Conservation (phyloP, 345 rosid species). For the Viola odorata region DNA sequence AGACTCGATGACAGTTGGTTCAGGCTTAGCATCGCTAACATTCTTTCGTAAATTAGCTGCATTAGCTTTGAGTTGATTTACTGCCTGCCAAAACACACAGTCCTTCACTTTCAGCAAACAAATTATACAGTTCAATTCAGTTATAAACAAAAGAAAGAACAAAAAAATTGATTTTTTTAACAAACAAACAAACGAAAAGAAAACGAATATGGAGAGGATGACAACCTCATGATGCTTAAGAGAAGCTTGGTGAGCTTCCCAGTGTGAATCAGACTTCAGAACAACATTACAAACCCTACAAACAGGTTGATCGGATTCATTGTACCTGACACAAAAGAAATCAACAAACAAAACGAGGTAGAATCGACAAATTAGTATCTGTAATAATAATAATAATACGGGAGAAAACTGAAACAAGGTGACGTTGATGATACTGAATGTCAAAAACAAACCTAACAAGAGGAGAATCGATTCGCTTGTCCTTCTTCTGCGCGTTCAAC, state of each 20-base stretch:
- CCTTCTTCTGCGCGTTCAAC: constrained; percentile 78
- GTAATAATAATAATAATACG: not conserved
- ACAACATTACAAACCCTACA: constrained; percentile 79
- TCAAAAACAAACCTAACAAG: constrained; percentile 45
- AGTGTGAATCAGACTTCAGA: constrained; percentile 70
- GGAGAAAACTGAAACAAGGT: no score
- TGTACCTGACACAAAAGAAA: constrained; percentile 44
- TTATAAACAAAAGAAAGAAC: no score
- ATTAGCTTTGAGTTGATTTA: constrained; percentile 52
- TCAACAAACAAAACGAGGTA: not conserved
- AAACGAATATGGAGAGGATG: not conserved
- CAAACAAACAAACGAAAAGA: not conserved
- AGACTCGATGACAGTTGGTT: constrained; percentile 2
- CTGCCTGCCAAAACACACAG: constrained; percentile 43
- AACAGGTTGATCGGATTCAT: constrained; percentile 80
- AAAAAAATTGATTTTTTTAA: not conserved
- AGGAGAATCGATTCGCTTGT: constrained; percentile 75
- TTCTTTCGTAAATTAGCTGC: constrained; percentile 34
- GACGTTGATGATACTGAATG: no score
- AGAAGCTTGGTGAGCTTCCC: constrained; percentile 98
- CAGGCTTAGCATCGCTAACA: constrained; percentile 18
- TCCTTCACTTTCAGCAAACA: not conserved
- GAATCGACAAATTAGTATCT: not conserved
- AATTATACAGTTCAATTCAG: not conserved
- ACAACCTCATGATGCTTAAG: constrained; percentile 83